Percentiles rank a stretch among this genome's conserved stretches.
Evolutionary conservation across 164 flowering plant species (phyloP).

Genomic region (Annona cherimola): DNA sequence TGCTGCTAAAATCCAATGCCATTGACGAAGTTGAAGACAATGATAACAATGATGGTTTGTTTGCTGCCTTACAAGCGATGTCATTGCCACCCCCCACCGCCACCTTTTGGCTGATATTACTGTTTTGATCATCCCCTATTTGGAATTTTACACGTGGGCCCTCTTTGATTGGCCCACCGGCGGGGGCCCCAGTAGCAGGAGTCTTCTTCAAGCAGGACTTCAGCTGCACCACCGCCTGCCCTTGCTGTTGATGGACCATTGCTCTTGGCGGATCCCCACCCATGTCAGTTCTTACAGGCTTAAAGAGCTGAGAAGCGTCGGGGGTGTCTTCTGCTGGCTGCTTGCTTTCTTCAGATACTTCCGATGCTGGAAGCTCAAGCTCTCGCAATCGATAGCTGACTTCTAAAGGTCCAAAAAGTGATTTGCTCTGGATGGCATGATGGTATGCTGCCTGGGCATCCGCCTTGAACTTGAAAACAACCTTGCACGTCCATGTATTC

Average conservation of each 20-base stretch:
- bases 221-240: constrained; percentile 38
- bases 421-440: constrained; percentile 40
- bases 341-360: constrained; percentile 27
- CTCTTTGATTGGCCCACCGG: constrained; percentile 22
- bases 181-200: constrained; percentile 35
- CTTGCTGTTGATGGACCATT: constrained; percentile 12
- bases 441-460: constrained; percentile 63
- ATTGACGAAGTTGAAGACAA: constrained; percentile 18
- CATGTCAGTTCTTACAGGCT: constrained; percentile 13
- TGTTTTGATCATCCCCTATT: constrained; percentile 69
- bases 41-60: constrained; percentile 17
- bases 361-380: constrained; percentile 31
- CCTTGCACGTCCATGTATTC: constrained; percentile 64
- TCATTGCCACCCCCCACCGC: constrained; percentile 38
- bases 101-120: constrained; percentile 26
- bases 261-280: constrained; percentile 14
- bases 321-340: constrained; percentile 30
- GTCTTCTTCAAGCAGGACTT: constrained; percentile 81
- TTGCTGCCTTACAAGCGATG: constrained; percentile 28
- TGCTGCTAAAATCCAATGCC: constrained; percentile 67
- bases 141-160: constrained; percentile 78
- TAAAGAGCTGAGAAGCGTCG: constrained; percentile 15
- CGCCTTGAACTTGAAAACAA: constrained; percentile 56
- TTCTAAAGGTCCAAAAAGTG: constrained; percentile 52
- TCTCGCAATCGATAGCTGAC: constrained; percentile 51